Conservation (phyloP, 148 eudicot species). For the Vaccinium macrocarpon region DNA sequence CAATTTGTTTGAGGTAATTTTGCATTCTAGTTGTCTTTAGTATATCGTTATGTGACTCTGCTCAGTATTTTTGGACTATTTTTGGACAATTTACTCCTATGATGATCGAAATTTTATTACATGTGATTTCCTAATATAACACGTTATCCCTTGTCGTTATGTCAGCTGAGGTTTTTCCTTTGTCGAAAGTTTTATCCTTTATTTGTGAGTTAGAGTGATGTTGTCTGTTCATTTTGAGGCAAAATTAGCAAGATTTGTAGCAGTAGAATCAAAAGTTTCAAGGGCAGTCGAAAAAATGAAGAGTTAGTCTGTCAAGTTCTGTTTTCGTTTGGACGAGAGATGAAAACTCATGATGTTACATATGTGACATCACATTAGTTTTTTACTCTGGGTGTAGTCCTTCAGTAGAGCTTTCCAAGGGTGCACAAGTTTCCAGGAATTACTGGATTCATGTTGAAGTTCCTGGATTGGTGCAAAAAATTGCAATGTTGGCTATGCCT, state of each 20-base stretch:
- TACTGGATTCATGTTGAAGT: not conserved
- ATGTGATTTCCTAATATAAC: not conserved
- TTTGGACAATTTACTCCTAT: no score
- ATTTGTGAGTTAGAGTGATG: not conserved
- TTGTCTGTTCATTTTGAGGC: not conserved
- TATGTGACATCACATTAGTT: not conserved
- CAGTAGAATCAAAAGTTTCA: not conserved
- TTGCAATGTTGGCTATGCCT: not conserved
- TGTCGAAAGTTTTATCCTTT: not conserved
- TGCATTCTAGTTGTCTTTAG: not conserved
- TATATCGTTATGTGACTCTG: not conserved
- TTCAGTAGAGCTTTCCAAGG: not conserved
- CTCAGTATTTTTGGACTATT: no score
- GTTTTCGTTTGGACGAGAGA: not conserved
- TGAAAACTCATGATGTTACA: not conserved
- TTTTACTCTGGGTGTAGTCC: not conserved
- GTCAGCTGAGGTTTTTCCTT: not conserved
- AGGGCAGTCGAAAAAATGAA: not conserved
- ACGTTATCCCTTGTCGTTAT: not conserved
- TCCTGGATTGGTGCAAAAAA: not conserved
- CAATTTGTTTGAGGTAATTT: not conserved
- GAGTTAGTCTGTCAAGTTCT: not conserved
- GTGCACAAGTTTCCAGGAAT: not conserved
- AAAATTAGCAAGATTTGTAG: not conserved
- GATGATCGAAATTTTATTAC: not conserved